Base-by-base conservation (phyloP, 345 rosid genomes). In the Citrus sp. region DNA sequence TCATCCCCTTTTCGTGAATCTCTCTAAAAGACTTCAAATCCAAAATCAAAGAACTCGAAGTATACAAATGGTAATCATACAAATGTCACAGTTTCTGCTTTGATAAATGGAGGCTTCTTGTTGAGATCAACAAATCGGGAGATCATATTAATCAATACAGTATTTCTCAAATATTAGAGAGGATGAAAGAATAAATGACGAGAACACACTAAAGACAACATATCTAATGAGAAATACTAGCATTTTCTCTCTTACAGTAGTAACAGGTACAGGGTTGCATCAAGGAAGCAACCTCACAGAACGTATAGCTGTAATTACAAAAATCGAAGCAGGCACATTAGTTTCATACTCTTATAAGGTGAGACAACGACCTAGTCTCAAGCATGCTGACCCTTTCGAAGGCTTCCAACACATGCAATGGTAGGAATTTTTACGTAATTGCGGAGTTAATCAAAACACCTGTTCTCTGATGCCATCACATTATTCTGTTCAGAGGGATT, bases 401-500 rank as follows among this genome's bases (percentile, higher is more conserved):
- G 35, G 73, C 25, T 66, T 34, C 70, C 24, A 66, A 65, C 72
- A 13, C 51, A 13, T 46, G 13, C 51, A 12, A 46, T 46, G 51
- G 51, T 46, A 12, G 51, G 51, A 13, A 21, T 32, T 13, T 74
- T 22, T 9, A 56, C 63, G 54, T 72, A 78, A 78, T 67, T 73
- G 67, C 55, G 19, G 71, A 61, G 62, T 68, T 71, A 59, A 21
- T 67, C 56, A n/a, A 38, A 56, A 64, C 16, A 21, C 68, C n/a
- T 74, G 18, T 64, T 38, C 58, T 13, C 8, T 25, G 32, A 40
- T 73, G 75, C 61, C 49, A 34, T 80, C 78, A 87, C 16, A 72
- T 72, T 72, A 89, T 77, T 82, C 90, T 87, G 81, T 81, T 83
- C 78, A 91, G 69, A 9, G 87, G 87, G 67, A 89, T 83, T 79